Conservation (phyloP, 2,329 filamentous ascomycete species). For the Fusarium staphyleae region DNA sequence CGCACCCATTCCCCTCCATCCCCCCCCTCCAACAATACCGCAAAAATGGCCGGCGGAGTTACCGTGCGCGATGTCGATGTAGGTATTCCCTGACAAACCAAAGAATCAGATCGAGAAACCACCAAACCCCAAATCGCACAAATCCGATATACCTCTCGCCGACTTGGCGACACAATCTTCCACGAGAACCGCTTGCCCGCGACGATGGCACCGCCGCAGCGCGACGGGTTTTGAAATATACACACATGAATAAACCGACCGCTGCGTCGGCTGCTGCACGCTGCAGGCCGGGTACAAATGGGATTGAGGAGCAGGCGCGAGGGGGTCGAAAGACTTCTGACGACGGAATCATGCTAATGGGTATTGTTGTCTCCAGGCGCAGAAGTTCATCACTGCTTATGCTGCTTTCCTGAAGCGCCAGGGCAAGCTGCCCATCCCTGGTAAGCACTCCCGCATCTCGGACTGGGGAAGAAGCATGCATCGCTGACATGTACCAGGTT, state of each 20-base stretch:
- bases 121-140: too few species aligned
- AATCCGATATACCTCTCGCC: constrained; percentile 33
- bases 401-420: constrained; percentile 91
- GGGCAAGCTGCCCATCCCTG: constrained; percentile 90
- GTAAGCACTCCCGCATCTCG: constrained; percentile 58
- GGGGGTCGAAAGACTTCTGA: constrained; percentile 76
- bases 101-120: constrained; percentile 19
- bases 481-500: constrained; percentile 65
- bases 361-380: constrained; percentile 66
- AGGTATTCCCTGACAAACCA: constrained; percentile 55
- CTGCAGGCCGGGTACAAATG: constrained; percentile 37
- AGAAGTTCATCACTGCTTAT: constrained; percentile 89
- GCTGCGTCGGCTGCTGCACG: constrained; percentile 31
- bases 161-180: constrained; percentile 43
- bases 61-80: constrained; percentile 87
- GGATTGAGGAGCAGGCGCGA: constrained; percentile 70
- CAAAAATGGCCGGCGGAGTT: constrained; percentile 81
- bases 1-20: constrained; percentile 39
- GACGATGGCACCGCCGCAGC: constrained; percentile 32
- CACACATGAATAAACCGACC: constrained; percentile 19
- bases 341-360: constrained; percentile 77
- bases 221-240: constrained; percentile 13
- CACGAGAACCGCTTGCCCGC: constrained; percentile 35
- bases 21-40: constrained; percentile 54
- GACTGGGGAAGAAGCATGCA: not conserved